Evolutionary conservation across 2,329 filamentous ascomycete species (phyloP).

Genomic region (Nemania abortiva): DNA sequence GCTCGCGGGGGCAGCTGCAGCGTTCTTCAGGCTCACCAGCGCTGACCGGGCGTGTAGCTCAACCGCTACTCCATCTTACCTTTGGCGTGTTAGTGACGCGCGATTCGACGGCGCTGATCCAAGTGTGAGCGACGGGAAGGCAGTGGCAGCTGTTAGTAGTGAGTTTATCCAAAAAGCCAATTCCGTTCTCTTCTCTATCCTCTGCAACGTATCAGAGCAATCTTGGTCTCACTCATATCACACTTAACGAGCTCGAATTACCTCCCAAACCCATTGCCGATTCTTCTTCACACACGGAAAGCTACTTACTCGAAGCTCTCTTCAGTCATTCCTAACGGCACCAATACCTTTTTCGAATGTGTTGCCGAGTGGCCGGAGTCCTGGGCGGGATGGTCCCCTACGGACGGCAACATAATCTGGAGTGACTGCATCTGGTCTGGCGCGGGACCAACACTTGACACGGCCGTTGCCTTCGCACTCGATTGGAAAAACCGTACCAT

Average conservation of each 20-base stretch:
- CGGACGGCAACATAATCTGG: constrained; percentile 51
- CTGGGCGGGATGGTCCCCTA: constrained; percentile 50
- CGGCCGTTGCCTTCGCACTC: constrained; percentile 51
- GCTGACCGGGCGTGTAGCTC: constrained; percentile 47
- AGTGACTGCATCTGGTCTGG: constrained; percentile 55
- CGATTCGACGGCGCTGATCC: constrained; percentile 50
- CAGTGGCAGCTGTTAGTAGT: constrained; percentile 34
- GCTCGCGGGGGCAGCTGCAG: constrained; percentile 14
- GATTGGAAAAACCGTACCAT: constrained; percentile 52
- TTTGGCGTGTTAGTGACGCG: constrained; percentile 48
- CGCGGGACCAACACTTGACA: constrained; percentile 49
- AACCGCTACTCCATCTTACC: constrained; percentile 40
- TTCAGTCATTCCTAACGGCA: constrained; percentile 43
- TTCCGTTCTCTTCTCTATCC: not conserved
- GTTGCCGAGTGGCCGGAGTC: constrained; percentile 52
- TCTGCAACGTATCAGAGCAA: constrained; percentile 30
- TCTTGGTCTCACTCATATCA: too few species aligned
- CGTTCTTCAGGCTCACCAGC: constrained; percentile 21
- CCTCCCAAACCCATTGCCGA: too few species aligned
- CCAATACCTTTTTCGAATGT: constrained; percentile 52
- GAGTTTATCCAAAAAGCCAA: not conserved
- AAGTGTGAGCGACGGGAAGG: constrained; percentile 29
- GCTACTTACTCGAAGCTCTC: not conserved
- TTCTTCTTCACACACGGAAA: not conserved
- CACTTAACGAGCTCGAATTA: constrained; percentile 15